phyloP scores from a whole-genome alignment of 2,329 filamentous ascomycete genomes.

The Aspergillus fischeri region DNA sequence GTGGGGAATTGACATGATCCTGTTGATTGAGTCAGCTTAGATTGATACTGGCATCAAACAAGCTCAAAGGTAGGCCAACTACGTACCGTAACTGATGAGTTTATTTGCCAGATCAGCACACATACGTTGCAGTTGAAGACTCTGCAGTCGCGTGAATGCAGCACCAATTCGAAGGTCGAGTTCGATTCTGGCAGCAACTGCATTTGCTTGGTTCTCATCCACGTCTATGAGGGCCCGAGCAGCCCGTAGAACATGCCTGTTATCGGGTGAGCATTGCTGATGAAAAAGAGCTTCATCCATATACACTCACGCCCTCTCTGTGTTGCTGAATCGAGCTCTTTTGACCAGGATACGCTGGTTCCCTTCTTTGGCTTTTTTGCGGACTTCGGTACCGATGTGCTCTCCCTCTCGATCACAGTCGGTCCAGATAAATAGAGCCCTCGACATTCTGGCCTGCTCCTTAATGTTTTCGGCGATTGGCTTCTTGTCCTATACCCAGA shows the following conservation, averaged over 20 bases:
- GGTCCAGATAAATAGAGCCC: slow-evolving; percentile 90
- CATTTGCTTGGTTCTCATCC: slow-evolving; percentile 81
- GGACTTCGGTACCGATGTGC: slow-evolving; percentile 89
- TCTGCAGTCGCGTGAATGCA: slow-evolving; percentile 86
- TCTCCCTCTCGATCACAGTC: slow-evolving; percentile 98
- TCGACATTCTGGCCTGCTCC: slow-evolving; percentile 67
- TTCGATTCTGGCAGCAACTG: slow-evolving; percentile 84
- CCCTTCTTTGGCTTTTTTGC: slow-evolving; percentile 69
- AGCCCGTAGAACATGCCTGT: slow-evolving; percentile 78
- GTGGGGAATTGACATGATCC: slow-evolving; percentile 96
- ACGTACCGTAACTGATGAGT: slow-evolving; percentile 74
- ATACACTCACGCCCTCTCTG: slow-evolving; percentile 71
- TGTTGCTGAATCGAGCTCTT: slow-evolving; percentile 90
- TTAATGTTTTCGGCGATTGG: slow-evolving; percentile 81
- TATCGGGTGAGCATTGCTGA: neutral
- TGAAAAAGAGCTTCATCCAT: neutral
- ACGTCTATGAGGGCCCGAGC: slow-evolving; percentile 72
- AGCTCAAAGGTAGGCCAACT: too few relatives aligned
- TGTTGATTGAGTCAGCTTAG: slow-evolving; percentile 27
- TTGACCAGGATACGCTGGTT: slow-evolving; percentile 75
- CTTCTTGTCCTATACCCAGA: slow-evolving; percentile 64
- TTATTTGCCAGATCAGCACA: slow-evolving; percentile 62
- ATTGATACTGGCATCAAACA: neutral
- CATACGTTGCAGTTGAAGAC: slow-evolving; percentile 68
- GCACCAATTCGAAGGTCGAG: slow-evolving; percentile 88